Base-by-base conservation (phyloP, 176 grass and related monocot species). In the Oryza glaberrima region DNA sequence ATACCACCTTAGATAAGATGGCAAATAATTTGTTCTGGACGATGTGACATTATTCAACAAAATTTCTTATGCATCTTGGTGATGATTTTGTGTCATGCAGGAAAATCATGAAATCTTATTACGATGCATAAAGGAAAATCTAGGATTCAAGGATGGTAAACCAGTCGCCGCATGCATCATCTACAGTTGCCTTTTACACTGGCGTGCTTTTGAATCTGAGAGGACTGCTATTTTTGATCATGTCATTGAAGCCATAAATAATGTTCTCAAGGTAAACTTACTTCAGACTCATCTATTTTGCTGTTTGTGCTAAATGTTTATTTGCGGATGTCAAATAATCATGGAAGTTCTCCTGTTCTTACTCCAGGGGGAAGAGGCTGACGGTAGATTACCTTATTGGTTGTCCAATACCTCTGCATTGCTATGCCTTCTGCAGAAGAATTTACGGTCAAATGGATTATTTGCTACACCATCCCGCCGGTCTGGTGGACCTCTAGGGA, bases 191-290 rank as follows among this genome's bases (percentile, higher is more conserved):
- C 90, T 99, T 84, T 56, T 94, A 19, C 91, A 94, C 43, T 96
- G 96, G 96, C 93, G 64, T 81, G 67, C 86, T 71, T 99, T 96
- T 77, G 93, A 99, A 84, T 92, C 93, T 68, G 96, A 99, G 83
- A 91, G 91, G 56, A 99, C 96, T n/a, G 86, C 84, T 84, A 96
- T 96, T 88, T 99, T 96, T 87, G 94, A 99, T 86, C 90, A 92
- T 77, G 84, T 99, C 65, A 96, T 96, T 81, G 91, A 95, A 74
- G 75, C 89, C 86, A 94, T 99, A 69, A 99, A 99, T 82, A 81
- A 96, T 84, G 91, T 96, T 77, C 86, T 96, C 23, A 94, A 94
- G 93, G 96, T 99, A 84, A 86, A 85, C 16, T 65, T 9, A 46
- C 74, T 49, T 60, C 4, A 38, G 54, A 15, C 77, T 9, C 36